Percentiles rank a stretch among this genome's conserved stretches.
These are phyloP conservation scores for Cladosporium sphaerospermum DNA, from an alignment of 2,329 filamentous ascomycete species.

Conservation along the genomic window DNA sequence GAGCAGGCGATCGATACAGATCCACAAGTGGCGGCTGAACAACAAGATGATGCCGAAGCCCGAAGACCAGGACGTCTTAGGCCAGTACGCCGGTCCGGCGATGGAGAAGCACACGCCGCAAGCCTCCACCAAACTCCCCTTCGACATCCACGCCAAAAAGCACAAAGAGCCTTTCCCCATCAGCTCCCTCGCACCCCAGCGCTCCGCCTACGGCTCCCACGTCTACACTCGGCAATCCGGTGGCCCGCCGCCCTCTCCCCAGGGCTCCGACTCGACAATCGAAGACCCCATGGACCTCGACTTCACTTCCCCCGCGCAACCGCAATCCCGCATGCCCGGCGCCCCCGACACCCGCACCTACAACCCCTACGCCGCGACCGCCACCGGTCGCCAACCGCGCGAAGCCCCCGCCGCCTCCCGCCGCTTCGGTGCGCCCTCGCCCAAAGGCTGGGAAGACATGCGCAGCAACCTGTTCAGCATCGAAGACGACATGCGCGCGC, in stretches of 20 bases:
- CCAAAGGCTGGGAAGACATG: conserved; percentile 19
- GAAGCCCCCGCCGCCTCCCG: conserved; percentile 27
- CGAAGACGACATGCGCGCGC: conserved; percentile 19
- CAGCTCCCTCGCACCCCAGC: conserved; percentile 26
- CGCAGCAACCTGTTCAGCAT: conserved; percentile 23
- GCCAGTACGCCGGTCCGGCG: conserved; percentile 22
- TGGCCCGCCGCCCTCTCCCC: conserved; percentile 17
- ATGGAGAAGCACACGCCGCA: conserved; percentile 19
- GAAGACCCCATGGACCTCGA: conserved; percentile 69
- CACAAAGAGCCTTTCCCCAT: conserved; percentile 31
- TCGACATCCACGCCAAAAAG: conserved; percentile 20
- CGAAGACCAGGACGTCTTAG: conserved; percentile 24
- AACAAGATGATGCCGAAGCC: conserved; percentile 30
- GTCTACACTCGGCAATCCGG: conserved; percentile 13
- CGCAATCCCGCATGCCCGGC: conserved; percentile 17
- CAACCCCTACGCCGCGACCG: conserved; percentile 15
- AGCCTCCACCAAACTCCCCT: conserved; percentile 24
- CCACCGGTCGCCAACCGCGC: conserved; percentile 15
- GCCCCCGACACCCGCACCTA: conserved; percentile 14
- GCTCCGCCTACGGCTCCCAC: conserved; percentile 12
- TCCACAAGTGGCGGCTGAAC: conserved; percentile 24
- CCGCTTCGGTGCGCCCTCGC: conserved; percentile 46
- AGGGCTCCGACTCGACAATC: conserved; percentile 21
- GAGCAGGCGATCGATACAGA: conserved; percentile 20
- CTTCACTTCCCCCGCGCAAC: conserved; percentile 31